Conservation (phyloP, 305 asterid genomes). For the Fraxinus ornus region DNA sequence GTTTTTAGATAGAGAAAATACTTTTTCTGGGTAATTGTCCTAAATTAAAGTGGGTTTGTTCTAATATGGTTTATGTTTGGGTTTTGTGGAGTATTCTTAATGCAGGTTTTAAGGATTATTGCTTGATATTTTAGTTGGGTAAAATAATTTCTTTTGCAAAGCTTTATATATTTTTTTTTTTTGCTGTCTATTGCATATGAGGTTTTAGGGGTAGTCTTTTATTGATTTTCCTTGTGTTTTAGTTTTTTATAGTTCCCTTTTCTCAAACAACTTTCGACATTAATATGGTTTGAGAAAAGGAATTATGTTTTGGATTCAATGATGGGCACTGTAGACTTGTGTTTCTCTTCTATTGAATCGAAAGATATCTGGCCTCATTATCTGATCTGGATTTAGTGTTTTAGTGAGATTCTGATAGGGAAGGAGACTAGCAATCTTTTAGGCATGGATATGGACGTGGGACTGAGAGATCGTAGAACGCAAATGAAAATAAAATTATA, state of each 20-base stretch:
- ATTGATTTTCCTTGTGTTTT: neutral
- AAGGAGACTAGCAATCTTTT: neutral
- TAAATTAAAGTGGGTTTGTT: neutral
- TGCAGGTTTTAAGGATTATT: slow-evolving; percentile 21
- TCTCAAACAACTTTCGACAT: neutral
- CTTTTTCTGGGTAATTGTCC: neutral
- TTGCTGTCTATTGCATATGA: neutral
- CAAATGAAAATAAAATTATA: neutral
- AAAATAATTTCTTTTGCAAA: neutral
- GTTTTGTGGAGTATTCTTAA: neutral
- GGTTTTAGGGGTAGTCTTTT: neutral
- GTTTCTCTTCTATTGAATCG: neutral
- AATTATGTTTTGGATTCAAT: neutral
- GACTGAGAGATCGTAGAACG: neutral
- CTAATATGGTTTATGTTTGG: neutral
- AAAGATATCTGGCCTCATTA: neutral
- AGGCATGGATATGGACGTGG: neutral
- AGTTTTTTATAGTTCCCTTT: neutral
- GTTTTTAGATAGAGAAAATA: neutral
- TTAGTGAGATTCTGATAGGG: neutral
- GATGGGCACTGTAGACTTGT: neutral
- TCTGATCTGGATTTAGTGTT: neutral
- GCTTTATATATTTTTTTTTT: neutral
- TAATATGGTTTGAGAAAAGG: neutral
- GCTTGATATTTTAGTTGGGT: slow-evolving; percentile 3